Conservation (phyloP, 1,284 basidiomycete genomes). For the Rhodotorula sp. region DNA sequence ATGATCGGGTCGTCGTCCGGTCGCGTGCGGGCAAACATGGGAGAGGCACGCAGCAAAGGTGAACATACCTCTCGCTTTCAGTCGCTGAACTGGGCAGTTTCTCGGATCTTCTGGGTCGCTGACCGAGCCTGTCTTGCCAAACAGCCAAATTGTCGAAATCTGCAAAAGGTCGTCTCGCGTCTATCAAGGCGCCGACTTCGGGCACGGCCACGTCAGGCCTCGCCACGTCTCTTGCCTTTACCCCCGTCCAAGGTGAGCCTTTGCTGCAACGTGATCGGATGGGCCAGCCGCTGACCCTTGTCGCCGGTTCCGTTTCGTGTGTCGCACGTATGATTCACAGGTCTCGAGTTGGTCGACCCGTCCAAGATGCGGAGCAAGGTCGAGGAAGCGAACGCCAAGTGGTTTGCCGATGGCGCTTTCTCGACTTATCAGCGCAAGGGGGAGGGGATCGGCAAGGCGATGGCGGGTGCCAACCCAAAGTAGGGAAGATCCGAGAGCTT, state of each 20-base stretch:
- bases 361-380: conserved; percentile 44
- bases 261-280: neutral
- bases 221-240: conserved; percentile 87
- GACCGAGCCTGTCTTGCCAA: neutral
- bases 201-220: conserved; percentile 72
- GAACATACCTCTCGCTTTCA: conserved; percentile 43
- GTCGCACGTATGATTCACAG: conserved; percentile 9
- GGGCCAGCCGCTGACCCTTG: neutral
- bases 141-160: conserved; percentile 93
- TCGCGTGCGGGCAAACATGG: conserved; percentile 78
- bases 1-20: conserved; percentile 88
- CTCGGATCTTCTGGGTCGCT: no score
- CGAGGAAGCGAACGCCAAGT: conserved; percentile 50
- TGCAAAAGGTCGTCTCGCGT: conserved; percentile 73
- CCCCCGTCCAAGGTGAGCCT: conserved; percentile 82
- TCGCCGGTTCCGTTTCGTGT: neutral
- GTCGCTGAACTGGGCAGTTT: neutral
- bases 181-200: conserved; percentile 49
- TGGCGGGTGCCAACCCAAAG: neutral
- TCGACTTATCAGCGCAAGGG: conserved; percentile 25
- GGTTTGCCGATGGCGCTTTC: conserved; percentile 46
- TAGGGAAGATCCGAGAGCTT: neutral
- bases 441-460: conserved; percentile 36
- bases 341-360: conserved; percentile 52
- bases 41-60: conserved; percentile 86